Conservation (phyloP, 345 rosid genomes). For the Fremontodendron californicum region DNA sequence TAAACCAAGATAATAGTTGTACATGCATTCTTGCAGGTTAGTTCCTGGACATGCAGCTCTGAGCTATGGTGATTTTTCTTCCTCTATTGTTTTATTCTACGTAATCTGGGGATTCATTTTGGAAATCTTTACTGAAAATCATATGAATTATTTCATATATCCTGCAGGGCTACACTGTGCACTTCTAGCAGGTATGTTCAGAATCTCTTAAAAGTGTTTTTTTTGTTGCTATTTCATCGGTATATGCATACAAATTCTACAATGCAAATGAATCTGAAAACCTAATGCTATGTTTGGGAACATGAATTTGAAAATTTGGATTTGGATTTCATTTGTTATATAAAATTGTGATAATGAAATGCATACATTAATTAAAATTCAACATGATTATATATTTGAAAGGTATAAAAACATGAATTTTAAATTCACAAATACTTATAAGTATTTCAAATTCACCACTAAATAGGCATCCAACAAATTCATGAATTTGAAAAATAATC, state of each 20-base stretch:
- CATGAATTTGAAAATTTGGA: too few species aligned
- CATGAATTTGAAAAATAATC: too few species aligned
- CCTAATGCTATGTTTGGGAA: too few species aligned
- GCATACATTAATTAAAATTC: too few species aligned
- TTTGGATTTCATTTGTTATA: too few species aligned
- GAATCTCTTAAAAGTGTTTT: not conserved
- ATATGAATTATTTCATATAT: conserved; percentile 12
- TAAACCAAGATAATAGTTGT: not conserved
- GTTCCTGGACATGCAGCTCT: conserved; percentile 78
- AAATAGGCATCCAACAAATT: too few species aligned
- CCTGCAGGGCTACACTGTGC: conserved; percentile 88
- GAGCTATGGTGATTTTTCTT: conserved; percentile 68
- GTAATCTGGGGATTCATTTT: conserved; percentile 10
- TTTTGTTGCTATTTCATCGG: not conserved
- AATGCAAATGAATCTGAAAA: not conserved
- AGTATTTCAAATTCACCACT: too few species aligned
- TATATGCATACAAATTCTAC: not conserved
- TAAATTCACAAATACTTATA: too few species aligned
- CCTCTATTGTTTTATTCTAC: not conserved
- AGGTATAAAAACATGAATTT: too few species aligned
- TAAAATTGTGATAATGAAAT: too few species aligned
- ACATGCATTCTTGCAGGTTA: conserved; percentile 45
- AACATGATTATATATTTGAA: too few species aligned
- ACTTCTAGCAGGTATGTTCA: conserved; percentile 61
- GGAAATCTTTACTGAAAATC: conserved; percentile 13